Evolutionary conservation across 2,329 filamentous ascomycete species (phyloP).

Genomic region (Botryotinia narcissicola): DNA sequence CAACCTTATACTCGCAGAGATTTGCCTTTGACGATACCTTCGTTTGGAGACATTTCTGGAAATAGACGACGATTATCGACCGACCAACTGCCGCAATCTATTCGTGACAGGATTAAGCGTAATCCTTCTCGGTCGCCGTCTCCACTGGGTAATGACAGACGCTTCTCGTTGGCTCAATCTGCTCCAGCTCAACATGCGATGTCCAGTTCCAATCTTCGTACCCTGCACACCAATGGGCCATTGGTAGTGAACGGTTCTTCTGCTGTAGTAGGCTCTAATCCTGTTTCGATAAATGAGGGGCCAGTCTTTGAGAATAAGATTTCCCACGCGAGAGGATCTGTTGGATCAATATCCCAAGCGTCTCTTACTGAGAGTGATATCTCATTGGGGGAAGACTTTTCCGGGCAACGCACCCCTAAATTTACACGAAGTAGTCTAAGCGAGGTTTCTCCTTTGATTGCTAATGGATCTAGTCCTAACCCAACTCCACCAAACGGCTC

Average conservation of each 20-base stretch:
- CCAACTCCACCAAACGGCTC: slow-evolving; percentile 19
- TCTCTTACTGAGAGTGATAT: slow-evolving; percentile 32
- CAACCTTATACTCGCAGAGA: slow-evolving; percentile 28
- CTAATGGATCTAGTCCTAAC: slow-evolving; percentile 30
- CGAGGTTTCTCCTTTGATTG: slow-evolving; percentile 30
- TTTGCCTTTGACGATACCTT: slow-evolving; percentile 33
- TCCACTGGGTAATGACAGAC: slow-evolving; percentile 38
- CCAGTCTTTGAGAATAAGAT: slow-evolving; percentile 31
- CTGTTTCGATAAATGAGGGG: slow-evolving; percentile 27
- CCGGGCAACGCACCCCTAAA: slow-evolving; percentile 33
- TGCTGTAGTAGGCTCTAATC: not conserved
- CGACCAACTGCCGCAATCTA: slow-evolving; percentile 39
- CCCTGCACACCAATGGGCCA: slow-evolving; percentile 33
- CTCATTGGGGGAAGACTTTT: slow-evolving; percentile 28
- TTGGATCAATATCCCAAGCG: slow-evolving; percentile 34
- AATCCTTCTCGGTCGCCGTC: slow-evolving; percentile 38
- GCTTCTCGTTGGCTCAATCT: slow-evolving; percentile 33
- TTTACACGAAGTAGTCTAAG: slow-evolving; percentile 25
- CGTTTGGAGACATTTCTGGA: slow-evolving; percentile 37
- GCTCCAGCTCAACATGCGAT: slow-evolving; percentile 33
- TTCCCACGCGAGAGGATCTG: slow-evolving; percentile 27
- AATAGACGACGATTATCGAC: slow-evolving; percentile 35
- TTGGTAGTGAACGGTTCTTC: slow-evolving; percentile 37
- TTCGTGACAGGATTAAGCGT: slow-evolving; percentile 36
- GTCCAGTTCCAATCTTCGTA: slow-evolving; percentile 33